Evolutionary conservation across 2,329 filamentous ascomycete species (phyloP).

Genomic region (Trichophyton simii): DNA sequence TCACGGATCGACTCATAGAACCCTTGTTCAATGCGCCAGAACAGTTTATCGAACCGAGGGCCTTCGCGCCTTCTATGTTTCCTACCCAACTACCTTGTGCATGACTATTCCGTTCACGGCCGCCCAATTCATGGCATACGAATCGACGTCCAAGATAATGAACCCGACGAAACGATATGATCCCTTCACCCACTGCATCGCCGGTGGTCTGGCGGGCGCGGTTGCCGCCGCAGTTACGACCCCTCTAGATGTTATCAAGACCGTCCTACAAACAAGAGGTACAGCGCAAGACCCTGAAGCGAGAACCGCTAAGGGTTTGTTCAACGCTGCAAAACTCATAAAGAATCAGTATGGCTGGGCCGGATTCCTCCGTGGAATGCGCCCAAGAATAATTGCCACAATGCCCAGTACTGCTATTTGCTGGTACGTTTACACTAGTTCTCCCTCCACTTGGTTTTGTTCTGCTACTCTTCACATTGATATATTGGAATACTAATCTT

Average conservation of each 20-base stretch:
- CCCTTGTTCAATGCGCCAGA: constrained; percentile 72
- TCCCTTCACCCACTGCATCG: constrained; percentile 82
- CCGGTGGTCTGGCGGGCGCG: constrained; percentile 83
- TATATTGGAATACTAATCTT: not conserved
- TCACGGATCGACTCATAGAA: constrained; percentile 84
- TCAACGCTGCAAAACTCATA: constrained; percentile 67
- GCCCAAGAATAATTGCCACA: constrained; percentile 82
- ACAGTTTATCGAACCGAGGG: constrained; percentile 83
- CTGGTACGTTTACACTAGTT: constrained; percentile 49
- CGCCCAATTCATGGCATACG: constrained; percentile 93
- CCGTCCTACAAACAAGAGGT: constrained; percentile 84
- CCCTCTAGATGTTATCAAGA: constrained; percentile 96
- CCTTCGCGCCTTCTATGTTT: constrained; percentile 87
- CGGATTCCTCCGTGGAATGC: constrained; percentile 88
- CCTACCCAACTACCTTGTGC: constrained; percentile 91
- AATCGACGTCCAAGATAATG: constrained; percentile 87
- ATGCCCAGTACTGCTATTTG: constrained; percentile 99
- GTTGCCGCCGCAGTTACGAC: constrained; percentile 90
- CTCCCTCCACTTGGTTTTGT: not conserved
- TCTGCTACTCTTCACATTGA: not conserved
- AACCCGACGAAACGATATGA: constrained; percentile 73
- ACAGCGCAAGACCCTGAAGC: constrained; percentile 69
- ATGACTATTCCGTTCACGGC: constrained; percentile 99
- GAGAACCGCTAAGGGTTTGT: constrained; percentile 69
- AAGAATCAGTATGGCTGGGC: constrained; percentile 69